Evolutionary conservation across 1,139 yeast genomes (phyloP).

Genomic region (Taphrina wiesneri): DNA sequence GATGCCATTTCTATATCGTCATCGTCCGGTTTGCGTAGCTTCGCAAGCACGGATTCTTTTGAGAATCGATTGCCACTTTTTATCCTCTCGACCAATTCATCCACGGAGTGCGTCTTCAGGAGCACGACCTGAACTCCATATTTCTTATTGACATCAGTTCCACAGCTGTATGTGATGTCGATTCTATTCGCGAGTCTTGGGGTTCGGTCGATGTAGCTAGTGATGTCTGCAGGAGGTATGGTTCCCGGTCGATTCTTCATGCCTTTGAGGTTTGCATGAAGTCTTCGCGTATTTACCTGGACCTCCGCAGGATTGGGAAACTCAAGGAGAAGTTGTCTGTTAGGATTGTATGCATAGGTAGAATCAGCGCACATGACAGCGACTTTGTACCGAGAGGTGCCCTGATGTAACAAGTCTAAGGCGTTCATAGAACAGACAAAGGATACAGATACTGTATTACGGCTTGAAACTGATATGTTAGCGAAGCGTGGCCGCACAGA

Average conservation of each 20-base stretch:
- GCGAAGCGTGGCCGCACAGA: neutral
- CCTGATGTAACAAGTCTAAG: neutral
- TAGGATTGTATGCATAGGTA: slow-evolving; percentile 10
- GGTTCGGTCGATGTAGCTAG: slow-evolving; percentile 38
- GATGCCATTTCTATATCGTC: slow-evolving; percentile 49
- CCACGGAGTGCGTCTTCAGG: slow-evolving; percentile 41
- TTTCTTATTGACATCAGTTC: slow-evolving; percentile 39
- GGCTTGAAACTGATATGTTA: slow-evolving; percentile 5
- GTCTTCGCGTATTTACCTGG: slow-evolving; percentile 40
- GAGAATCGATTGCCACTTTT: slow-evolving; percentile 43
- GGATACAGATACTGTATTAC: slow-evolving; percentile 25
- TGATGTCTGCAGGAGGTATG: slow-evolving; percentile 48
- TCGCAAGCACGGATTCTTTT: slow-evolving; percentile 41
- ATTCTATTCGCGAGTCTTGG: slow-evolving; percentile 40
- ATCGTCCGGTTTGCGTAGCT: slow-evolving; percentile 43
- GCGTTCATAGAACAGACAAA: slow-evolving; percentile 11
- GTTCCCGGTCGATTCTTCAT: slow-evolving; percentile 48
- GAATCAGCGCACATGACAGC: slow-evolving; percentile 17
- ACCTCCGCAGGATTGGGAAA: slow-evolving; percentile 43
- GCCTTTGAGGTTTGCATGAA: slow-evolving; percentile 46
- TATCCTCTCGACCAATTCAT: slow-evolving; percentile 43
- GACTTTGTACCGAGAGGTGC: slow-evolving; percentile 1
- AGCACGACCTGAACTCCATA: slow-evolving; percentile 44
- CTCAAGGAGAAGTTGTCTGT: slow-evolving; percentile 39
- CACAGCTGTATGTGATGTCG: slow-evolving; percentile 39